Evolutionary conservation across 495 filamentous ascomycete genomes (phyloP).

Genomic region (Aspergillus sclerotioniger): DNA sequence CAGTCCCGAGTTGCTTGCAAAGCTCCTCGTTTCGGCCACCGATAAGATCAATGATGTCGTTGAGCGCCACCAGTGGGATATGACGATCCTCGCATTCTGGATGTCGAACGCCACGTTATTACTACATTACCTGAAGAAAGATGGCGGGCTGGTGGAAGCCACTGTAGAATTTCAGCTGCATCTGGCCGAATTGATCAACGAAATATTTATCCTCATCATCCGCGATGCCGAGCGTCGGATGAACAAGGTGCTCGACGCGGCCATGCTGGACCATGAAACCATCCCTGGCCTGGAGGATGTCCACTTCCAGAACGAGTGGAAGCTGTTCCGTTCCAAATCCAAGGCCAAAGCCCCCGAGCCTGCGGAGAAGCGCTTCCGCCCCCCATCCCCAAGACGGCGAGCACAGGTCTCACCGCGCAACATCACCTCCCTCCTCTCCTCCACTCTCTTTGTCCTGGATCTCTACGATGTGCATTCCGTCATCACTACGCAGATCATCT

Average conservation of each 20-base stretch:
- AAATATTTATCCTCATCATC: conserved; percentile 99
- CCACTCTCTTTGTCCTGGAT: conserved; percentile 94
- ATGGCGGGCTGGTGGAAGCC: conserved; percentile 73
- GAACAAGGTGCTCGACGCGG: conserved; percentile 89
- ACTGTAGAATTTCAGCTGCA: conserved; percentile 91
- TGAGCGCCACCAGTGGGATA: conserved; percentile 94
- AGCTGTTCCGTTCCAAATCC: conserved; percentile 85
- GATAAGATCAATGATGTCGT: conserved; percentile 96
- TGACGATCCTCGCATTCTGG: conserved; percentile 99
- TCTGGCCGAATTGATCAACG: conserved; percentile 91
- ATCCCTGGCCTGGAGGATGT: conserved; percentile 97
- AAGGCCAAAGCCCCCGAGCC: conserved; percentile 80
- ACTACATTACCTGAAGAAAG: conserved; percentile 96
- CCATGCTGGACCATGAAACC: conserved; percentile 97
- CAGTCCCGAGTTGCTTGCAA: conserved; percentile 76
- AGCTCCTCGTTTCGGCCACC: conserved; percentile 80
- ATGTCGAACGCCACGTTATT: conserved; percentile 95
- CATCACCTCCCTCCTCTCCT: conserved; percentile 94
- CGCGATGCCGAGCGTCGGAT: conserved; percentile 95
- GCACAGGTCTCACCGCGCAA: conserved; percentile 91
- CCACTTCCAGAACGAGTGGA: conserved; percentile 97
- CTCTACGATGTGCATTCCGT: conserved; percentile 98
- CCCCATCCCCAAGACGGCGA: conserved; percentile 90
- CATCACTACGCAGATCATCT: conserved; percentile 86
- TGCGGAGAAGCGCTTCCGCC: conserved; percentile 86